Base-by-base conservation (phyloP, 1,139 yeast species). In the Taphrina wiesneri region DNA sequence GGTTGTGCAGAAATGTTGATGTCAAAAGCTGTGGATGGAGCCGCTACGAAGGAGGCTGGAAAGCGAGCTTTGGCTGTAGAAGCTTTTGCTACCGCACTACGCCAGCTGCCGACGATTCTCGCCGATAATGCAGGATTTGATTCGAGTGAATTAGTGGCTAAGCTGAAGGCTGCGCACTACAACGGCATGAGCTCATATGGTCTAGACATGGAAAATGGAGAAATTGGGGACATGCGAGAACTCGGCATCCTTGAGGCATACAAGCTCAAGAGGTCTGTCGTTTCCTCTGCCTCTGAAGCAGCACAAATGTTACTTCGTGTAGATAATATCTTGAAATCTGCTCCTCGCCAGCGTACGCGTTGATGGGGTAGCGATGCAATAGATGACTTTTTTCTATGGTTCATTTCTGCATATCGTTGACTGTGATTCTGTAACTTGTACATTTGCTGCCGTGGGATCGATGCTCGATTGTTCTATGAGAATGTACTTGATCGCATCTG, bases 41-140 rank as follows among this genome's bases (percentile, higher is more conserved):
- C 87, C 60, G 97, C 98, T 28, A 96, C 95, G 73, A 91, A 90
- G 74, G 93, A 88, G 72, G 87, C 89, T 39, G 99, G 99, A 71
- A 93, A 95, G 79, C 90, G 90, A 75, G 88, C 97, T 0, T 81
- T 93, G 69, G 99, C 99, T 0, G 86, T 95, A 68, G 99, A 93
- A 77, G 87, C 97, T 0, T 93, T 90, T 79, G 97, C 96, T 25
- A 85, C 87, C 70, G 98, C 98, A 3, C 82, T 93, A 73, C 87
- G 98, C 77, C 97, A 92, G 78, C 82, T 93, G 70, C 99, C 99
- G 67, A 91, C 96, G 1, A 91, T 93, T 70, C 82, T 93, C 72
- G 97, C 97, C 43, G 98, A 93, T 75, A 93, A 93, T 75, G 99
- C 99, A 3, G 99, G 99, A 39, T 89, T 85, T 74, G 99, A 95